Evolutionary conservation across 345 rosid genomes (phyloP).

Genomic region (Nephelium lappaceum): DNA sequence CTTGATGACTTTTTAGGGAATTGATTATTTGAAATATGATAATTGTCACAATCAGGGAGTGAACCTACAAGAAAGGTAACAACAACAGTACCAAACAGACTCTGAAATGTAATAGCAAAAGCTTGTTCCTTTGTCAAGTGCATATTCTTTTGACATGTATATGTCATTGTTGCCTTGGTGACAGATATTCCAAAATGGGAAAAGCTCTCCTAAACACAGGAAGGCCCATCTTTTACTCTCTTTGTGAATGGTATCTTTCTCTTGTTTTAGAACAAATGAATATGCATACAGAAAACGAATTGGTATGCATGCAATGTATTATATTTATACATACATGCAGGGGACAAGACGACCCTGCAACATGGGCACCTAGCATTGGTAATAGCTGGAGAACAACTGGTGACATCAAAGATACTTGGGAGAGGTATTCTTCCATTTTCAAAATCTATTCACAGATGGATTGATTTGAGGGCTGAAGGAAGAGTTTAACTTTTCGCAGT

Average conservation of each 20-base stretch:
- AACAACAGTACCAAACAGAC: not conserved
- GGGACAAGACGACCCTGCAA: slow-evolving; percentile 51
- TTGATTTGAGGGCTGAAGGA: too few species aligned
- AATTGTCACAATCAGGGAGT: not conserved
- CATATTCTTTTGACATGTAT: not conserved
- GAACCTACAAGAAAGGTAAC: slow-evolving; percentile 28
- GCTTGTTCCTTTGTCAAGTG: not conserved
- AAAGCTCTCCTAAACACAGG: slow-evolving; percentile 33
- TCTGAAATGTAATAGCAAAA: not conserved
- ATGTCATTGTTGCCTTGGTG: not conserved
- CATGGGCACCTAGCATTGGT: slow-evolving; percentile 46
- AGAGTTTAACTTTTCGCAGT: slow-evolving; percentile 14
- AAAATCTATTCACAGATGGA: not conserved
- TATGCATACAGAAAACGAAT: not conserved
- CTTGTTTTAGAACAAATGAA: not conserved
- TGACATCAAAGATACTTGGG: slow-evolving; percentile 50
- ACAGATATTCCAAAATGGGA: slow-evolving; percentile 40
- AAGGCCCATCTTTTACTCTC: slow-evolving; percentile 37
- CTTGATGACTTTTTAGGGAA: too few species aligned
- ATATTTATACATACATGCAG: slow-evolving; percentile 6
- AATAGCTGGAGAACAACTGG: slow-evolving; percentile 68
- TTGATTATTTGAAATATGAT: too few species aligned
- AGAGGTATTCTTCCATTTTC: slow-evolving; percentile 27
- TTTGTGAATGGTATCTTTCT: slow-evolving; percentile 40
- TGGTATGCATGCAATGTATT: not conserved